Evolutionary conservation across 352 stramenopile species (phyloP).

Genomic region (Pythium volutum): DNA sequence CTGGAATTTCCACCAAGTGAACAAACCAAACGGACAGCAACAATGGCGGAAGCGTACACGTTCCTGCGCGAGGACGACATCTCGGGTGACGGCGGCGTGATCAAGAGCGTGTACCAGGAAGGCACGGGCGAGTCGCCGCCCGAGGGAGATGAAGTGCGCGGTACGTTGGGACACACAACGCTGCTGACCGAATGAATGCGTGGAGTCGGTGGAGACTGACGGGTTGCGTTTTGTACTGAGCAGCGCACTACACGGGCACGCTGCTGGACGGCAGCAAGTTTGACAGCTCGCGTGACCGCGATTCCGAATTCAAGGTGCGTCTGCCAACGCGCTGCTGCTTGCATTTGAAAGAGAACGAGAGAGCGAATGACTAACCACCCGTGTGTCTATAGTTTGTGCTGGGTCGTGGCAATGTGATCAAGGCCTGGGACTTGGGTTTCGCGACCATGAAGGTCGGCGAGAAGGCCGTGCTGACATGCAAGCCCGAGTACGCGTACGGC

Average conservation of each 20-base stretch:
- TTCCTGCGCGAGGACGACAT: conserved; percentile 52
- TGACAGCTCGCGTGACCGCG: conserved; percentile 90
- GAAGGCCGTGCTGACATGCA: conserved; percentile 92
- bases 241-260: conserved; percentile 95
- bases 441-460: conserved; percentile 95
- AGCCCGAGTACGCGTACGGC: conserved; percentile 94
- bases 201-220: neutral
- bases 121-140: conserved; percentile 80
- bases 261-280: conserved; percentile 94
- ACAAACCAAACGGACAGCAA: neutral
- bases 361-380: neutral
- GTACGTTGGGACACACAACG: conserved; percentile 25
- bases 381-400: conserved; percentile 62
- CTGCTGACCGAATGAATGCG: neutral
- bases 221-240: neutral
- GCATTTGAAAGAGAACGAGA: neutral
- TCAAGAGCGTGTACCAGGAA: conserved; percentile 91
- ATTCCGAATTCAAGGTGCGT: conserved; percentile 77
- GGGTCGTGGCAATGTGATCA: conserved; percentile 88
- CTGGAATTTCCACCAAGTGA: conserved; percentile 18
- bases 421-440: conserved; percentile 86
- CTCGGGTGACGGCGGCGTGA: conserved; percentile 86
- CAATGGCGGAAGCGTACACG: conserved; percentile 26
- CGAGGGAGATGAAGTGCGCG: conserved; percentile 78
- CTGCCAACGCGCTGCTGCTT: neutral